Percentiles rank a stretch among this genome's conserved stretches.
phyloP scores from a whole-genome alignment of 202 grass and related monocot genomes.

The Dendrocalamus latiflorus region DNA sequence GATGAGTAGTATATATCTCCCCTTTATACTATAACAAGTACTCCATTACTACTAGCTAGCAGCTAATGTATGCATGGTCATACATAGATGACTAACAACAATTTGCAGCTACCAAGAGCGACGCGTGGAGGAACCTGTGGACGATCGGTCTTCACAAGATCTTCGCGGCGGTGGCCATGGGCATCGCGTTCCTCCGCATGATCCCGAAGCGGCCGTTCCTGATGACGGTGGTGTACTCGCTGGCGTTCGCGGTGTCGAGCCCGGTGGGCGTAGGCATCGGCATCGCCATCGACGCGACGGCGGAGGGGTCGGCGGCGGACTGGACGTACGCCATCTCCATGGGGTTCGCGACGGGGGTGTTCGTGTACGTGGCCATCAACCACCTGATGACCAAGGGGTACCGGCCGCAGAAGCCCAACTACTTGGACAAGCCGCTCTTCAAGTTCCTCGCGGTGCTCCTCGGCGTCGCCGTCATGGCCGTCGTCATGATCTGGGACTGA shows the following conservation, averaged over 20 bases:
- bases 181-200: constrained; percentile 68
- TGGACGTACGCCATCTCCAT: constrained; percentile 72
- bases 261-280: constrained; percentile 67
- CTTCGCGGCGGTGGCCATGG: constrained; percentile 77
- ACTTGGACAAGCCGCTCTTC: constrained; percentile 49
- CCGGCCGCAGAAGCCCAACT: constrained; percentile 34
- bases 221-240: constrained; percentile 52
- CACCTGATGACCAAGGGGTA: constrained; percentile 83
- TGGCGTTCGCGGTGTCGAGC: constrained; percentile 67
- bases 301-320: constrained; percentile 37
- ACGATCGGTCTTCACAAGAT: constrained; percentile 83
- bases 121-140: constrained; percentile 85
- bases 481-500: constrained; percentile 84
- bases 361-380: constrained; percentile 79
- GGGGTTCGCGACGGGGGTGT: constrained; percentile 60
- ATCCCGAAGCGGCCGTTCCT: constrained; percentile 54
- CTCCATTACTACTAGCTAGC: no score
- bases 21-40: no score
- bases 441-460: constrained; percentile 61
- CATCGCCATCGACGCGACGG: constrained; percentile 66
- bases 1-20: no score
- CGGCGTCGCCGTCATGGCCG: constrained; percentile 49
- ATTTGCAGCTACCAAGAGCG: constrained; percentile 33
- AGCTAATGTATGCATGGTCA: background rate
- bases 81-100: background rate